Conservation (phyloP, 768 basidiomycete genomes). For the Kockovaella imperatae region DNA sequence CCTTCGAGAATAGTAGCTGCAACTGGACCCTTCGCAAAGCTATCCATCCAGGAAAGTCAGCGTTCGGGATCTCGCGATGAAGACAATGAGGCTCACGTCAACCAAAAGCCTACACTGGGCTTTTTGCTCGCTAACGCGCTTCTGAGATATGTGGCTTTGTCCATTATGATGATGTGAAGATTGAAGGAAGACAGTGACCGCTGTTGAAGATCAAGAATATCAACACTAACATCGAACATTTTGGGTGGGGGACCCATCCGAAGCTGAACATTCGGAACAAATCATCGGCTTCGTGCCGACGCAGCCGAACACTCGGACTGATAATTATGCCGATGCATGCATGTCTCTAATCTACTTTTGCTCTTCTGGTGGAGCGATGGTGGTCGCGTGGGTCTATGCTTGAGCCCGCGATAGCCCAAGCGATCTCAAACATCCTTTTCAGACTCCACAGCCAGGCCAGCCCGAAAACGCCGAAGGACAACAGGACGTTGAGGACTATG, state of each 20-base stretch:
- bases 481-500: conserved; percentile 71
- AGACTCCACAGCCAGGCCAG: conserved; percentile 85
- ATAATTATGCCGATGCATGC: too few species aligned
- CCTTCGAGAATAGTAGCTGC: conserved; percentile 22
- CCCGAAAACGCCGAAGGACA: conserved; percentile 71
- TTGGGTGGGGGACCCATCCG: too few species aligned
- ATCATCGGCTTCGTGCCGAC: too few species aligned
- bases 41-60: conserved; percentile 3
- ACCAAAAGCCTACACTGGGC: conserved; percentile 35
- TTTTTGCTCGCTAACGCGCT: conserved; percentile 24
- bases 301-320: too few species aligned
- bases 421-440: conserved; percentile 66
- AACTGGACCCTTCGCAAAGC: conserved; percentile 13
- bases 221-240: too few species aligned
- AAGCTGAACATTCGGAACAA: too few species aligned
- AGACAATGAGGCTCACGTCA: conserved; percentile 20
- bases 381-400: too few species aligned
- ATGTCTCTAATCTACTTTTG: too few species aligned
- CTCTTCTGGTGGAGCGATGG: too few species aligned
- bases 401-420: conserved; percentile 54
- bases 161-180: conserved; percentile 9
- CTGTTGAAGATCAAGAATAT: too few species aligned
- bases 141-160: conserved; percentile 11
- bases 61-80: background rate
- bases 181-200: background rate